Base-by-base conservation (phyloP, 495 filamentous ascomycete species). In the Aspergillus baeticus region DNA sequence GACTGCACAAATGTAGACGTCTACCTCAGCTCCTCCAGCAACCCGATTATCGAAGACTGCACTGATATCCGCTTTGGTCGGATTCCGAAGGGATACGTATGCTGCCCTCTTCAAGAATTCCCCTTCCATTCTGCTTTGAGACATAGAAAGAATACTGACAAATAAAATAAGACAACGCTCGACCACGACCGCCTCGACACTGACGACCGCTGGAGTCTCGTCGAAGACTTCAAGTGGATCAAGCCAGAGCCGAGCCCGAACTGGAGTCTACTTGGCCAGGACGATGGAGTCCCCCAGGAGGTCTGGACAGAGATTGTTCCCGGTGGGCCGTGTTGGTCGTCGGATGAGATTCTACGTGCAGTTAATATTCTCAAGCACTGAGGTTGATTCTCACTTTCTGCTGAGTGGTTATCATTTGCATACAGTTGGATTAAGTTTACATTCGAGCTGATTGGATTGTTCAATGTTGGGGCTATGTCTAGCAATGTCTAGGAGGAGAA, bases 211-310 rank as follows among this genome's bases (percentile, higher is more conserved):
- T 98, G 90, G 88, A 83, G 90, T 62, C 84, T 95, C 63, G 87
- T 98, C 13, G 90, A 97, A 63, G 94, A 98, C 63, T 98, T 98
- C 77, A 94, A 96, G 70, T 98, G 95, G 95, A 80, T 96, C 57
- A 95, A 91, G 69, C 75, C 81, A 10, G 89, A 88, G 43, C 85
- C 83, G 15, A 96, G 90, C 61, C 94, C 94, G 1, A 92, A 98
- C 67, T 98, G 93, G 91, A 82, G 77, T 42, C 64, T 92, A 10
- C 54, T 97, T 37, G 73, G 79, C 14, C 78, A 79, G 41, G 77
- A 76, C 17, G 75, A 88, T 34, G 80, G 84, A 10, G 76, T 93
- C 7, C 54, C 71, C 5, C 82, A 84, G 17, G 77, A 81, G 17
- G 78, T 87, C 1, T 96, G 92, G 91, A 81, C 76, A 59, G 82